A percentile compares a stretch with the other conserved stretches of the same genome.
Evolutionary conservation across 108 stramenopile species (phyloP).

Genomic region (Conticribra guillardii): DNA sequence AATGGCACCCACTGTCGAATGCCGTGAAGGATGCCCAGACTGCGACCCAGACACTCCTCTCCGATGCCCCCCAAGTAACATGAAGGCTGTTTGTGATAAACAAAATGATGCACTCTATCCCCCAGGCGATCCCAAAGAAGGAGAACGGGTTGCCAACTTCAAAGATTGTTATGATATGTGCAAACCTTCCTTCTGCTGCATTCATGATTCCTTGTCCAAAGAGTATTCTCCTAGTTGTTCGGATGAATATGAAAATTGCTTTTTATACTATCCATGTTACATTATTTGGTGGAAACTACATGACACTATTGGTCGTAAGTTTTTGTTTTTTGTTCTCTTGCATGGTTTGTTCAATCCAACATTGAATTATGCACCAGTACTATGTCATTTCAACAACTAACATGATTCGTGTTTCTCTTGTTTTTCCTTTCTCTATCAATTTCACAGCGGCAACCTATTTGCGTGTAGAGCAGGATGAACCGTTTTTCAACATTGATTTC

Average conservation of each 20-base stretch:
- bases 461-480: slow-evolving; percentile 51
- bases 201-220: slow-evolving; percentile 49
- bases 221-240: slow-evolving; percentile 39
- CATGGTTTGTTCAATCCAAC: too few relatives aligned
- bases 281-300: slow-evolving; percentile 66
- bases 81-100: slow-evolving; percentile 53
- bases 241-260: slow-evolving; percentile 52
- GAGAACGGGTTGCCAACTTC: slow-evolving; percentile 43
- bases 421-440: too few relatives aligned
- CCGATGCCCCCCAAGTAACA: slow-evolving; percentile 36
- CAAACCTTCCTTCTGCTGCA: slow-evolving; percentile 66
- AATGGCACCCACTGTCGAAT: background rate
- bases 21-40: slow-evolving; percentile 46
- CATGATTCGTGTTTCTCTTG: too few relatives aligned
- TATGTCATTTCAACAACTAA: too few relatives aligned
- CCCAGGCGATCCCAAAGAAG: slow-evolving; percentile 10
- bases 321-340: too few relatives aligned
- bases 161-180: slow-evolving; percentile 58
- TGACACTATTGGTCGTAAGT: slow-evolving; percentile 63
- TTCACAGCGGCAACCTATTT: slow-evolving; percentile 56
- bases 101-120: slow-evolving; percentile 36
- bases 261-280: slow-evolving; percentile 58
- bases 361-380: too few relatives aligned
- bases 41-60: slow-evolving; percentile 47
- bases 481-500: slow-evolving; percentile 50